Conservation (phyloP, 495 filamentous ascomycete species). For the Penicillium waksmanii region DNA sequence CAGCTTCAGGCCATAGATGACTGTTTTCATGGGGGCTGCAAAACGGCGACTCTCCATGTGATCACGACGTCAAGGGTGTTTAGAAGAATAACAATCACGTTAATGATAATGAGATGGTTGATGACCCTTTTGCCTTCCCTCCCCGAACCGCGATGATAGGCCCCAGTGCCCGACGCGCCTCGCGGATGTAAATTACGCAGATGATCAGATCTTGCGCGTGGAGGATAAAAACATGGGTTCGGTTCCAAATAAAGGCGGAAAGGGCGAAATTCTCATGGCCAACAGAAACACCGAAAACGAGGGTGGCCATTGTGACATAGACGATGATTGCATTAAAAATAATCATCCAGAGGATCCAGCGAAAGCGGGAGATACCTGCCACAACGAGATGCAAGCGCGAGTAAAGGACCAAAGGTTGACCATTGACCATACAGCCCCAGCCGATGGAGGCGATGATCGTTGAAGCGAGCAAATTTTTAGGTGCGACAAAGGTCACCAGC, state of each 20-base stretch:
- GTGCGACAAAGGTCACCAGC: not conserved
- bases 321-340: slow-evolving; percentile 53
- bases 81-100: slow-evolving; percentile 52
- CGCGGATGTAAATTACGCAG: slow-evolving; percentile 57
- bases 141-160: slow-evolving; percentile 26
- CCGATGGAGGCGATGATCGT: slow-evolving; percentile 43
- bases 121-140: slow-evolving; percentile 43
- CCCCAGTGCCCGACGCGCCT: slow-evolving; percentile 38
- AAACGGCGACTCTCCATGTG: slow-evolving; percentile 51
- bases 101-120: slow-evolving; percentile 56
- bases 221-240: slow-evolving; percentile 58
- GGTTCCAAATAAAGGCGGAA: slow-evolving; percentile 51
- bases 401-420: slow-evolving; percentile 66
- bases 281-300: slow-evolving; percentile 45
- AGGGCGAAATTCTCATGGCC: slow-evolving; percentile 28
- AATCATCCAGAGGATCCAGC: slow-evolving; percentile 57
- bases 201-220: slow-evolving; percentile 59
- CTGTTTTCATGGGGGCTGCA: slow-evolving; percentile 52
- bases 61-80: slow-evolving; percentile 53
- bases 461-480: slow-evolving; percentile 1
- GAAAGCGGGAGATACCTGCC: slow-evolving; percentile 39
- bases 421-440: slow-evolving; percentile 64
- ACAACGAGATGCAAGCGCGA: slow-evolving; percentile 65
- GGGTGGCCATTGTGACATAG: slow-evolving; percentile 51
- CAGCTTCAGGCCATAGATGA: slow-evolving; percentile 63